phyloP scores from a whole-genome alignment of 352 stramenopile species.

The Lagenidium sp. region DNA sequence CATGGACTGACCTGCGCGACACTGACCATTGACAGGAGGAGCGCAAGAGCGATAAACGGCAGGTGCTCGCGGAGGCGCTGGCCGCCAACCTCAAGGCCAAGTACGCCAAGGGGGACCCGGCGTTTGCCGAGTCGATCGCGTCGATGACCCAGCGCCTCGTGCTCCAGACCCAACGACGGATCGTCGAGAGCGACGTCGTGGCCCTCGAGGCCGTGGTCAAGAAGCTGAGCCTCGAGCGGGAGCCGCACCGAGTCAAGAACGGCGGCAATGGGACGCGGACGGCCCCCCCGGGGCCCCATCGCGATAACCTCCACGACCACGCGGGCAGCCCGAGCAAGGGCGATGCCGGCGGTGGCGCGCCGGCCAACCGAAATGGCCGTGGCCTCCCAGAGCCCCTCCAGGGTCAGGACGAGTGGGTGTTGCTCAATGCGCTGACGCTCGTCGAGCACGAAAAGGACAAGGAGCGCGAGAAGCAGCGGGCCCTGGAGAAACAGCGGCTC shows the following conservation, averaged over 20 bases:
- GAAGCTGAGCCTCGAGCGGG: constrained; percentile 51
- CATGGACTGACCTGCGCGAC: too few relatives aligned
- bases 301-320: too few relatives aligned
- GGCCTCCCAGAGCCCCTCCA: constrained; percentile 18
- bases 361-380: too few relatives aligned
- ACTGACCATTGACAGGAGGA: constrained; percentile 43
- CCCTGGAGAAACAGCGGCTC: constrained; percentile 41
- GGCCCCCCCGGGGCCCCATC: constrained; percentile 1
- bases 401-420: constrained; percentile 58
- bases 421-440: constrained; percentile 63
- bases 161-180: constrained; percentile 32
- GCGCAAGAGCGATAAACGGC: constrained; percentile 50
- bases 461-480: constrained; percentile 23
- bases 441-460: constrained; percentile 62
- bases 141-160: constrained; percentile 45
- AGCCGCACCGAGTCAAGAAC: constrained; percentile 16
- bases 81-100: constrained; percentile 34
- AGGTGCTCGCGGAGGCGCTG: constrained; percentile 42
- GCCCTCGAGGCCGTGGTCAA: constrained; percentile 50
- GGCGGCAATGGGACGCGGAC: background rate
- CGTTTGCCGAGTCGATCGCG: constrained; percentile 43
- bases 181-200: constrained; percentile 50
- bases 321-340: too few relatives aligned
- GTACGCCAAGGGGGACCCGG: constrained; percentile 46
- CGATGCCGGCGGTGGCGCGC: background rate